Percentiles rank a stretch among this genome's conserved stretches.
These are phyloP conservation scores for Escovopsis sp. DNA, from an alignment of 2,329 filamentous ascomycete genomes.

Conservation along the genomic window DNA sequence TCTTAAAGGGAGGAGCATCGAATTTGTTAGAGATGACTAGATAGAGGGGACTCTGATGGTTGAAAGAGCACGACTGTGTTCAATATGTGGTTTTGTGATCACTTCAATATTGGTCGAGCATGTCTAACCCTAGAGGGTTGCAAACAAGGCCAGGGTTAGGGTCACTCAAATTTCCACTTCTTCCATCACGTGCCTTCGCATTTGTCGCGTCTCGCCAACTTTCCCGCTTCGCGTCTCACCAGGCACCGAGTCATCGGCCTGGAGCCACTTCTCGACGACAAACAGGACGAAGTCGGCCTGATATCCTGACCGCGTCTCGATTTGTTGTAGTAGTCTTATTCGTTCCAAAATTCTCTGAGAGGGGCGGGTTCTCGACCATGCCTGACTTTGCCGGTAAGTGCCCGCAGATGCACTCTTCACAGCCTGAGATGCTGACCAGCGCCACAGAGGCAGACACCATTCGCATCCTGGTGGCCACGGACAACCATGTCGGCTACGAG, in stretches of 20 bases:
- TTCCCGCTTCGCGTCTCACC: neutral
- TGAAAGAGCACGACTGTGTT: too few relatives aligned
- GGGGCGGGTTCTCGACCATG: slow-evolving; percentile 8
- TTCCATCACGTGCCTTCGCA: neutral
- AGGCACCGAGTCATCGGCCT: neutral
- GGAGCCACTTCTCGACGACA: too few relatives aligned
- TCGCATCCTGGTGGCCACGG: slow-evolving; percentile 82
- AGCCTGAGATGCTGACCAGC: slow-evolving; percentile 6
- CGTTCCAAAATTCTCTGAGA: neutral
- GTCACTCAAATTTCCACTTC: neutral
- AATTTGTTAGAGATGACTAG: too few relatives aligned
- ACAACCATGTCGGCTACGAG: slow-evolving; percentile 95
- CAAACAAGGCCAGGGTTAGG: neutral
- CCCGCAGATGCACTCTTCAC: neutral
- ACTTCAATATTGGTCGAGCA: too few relatives aligned
- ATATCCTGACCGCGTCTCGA: neutral
- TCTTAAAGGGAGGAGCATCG: too few relatives aligned
- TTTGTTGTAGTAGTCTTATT: neutral
- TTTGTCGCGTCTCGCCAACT: neutral
- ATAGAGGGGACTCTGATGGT: too few relatives aligned
- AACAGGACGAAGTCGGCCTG: too few relatives aligned
- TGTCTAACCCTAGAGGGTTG: neutral
- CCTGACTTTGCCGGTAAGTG: slow-evolving; percentile 17
- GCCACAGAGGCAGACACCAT: slow-evolving; percentile 60
- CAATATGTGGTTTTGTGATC: too few relatives aligned